Percentiles rank a stretch among this genome's conserved stretches.
Evolutionary conservation across 2,329 filamentous ascomycete genomes (phyloP).

Genomic region (Trichoderma citrinoviride): DNA sequence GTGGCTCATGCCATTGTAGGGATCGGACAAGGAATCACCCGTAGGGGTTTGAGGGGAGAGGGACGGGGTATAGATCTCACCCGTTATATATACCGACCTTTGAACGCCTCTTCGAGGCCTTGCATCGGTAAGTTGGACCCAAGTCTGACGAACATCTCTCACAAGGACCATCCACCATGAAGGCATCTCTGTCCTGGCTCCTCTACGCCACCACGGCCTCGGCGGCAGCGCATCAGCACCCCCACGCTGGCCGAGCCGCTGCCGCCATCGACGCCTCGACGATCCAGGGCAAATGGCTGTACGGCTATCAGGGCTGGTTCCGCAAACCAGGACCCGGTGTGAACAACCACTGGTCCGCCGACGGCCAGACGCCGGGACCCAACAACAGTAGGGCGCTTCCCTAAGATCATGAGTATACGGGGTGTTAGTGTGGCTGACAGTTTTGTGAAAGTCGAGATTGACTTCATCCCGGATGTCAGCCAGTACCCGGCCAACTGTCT

Average conservation of each 20-base stretch:
- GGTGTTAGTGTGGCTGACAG: not conserved
- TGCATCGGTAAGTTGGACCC: not conserved
- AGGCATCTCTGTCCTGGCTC: slow-evolving; percentile 2
- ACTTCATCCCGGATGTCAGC: slow-evolving; percentile 17
- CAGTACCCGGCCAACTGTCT: slow-evolving; percentile 16
- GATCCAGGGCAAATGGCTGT: slow-evolving; percentile 17
- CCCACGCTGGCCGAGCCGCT: not conserved
- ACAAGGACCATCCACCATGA: not conserved
- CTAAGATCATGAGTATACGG: not conserved
- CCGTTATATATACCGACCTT: not conserved
- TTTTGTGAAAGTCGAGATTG: slow-evolving; percentile 2
- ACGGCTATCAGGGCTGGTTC: slow-evolving; percentile 20
- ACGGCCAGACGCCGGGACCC: slow-evolving; percentile 16
- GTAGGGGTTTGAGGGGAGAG: not conserved
- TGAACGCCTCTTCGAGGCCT: not conserved
- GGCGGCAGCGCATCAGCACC: not conserved
- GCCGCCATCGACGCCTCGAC: slow-evolving; percentile 11
- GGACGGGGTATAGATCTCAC: not conserved
- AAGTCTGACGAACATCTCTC: not conserved
- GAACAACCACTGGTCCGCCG: slow-evolving; percentile 18
- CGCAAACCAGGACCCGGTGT: slow-evolving; percentile 17
- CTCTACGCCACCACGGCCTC: slow-evolving; percentile 8
- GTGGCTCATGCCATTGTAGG: not conserved
- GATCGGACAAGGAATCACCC: not conserved
- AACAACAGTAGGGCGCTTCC: not conserved